Base-by-base conservation (phyloP, 1,284 basidiomycete genomes). In the Trametes polyzona region DNA sequence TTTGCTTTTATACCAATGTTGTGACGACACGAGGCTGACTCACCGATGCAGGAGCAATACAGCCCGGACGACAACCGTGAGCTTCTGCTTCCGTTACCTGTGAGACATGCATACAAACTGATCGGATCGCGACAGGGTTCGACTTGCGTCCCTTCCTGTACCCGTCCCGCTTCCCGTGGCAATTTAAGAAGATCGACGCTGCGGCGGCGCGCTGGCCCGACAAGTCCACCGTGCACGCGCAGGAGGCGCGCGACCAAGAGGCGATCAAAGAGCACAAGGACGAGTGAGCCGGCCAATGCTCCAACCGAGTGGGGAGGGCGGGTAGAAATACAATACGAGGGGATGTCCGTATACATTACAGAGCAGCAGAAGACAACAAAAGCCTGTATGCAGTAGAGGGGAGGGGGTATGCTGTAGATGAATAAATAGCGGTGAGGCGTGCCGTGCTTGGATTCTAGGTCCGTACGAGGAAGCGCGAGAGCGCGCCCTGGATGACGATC, bases 71-170 rank as follows among this genome's bases (percentile, higher is more conserved):
- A 98, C 73, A 98, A 99, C 71, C 82, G 96, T 94, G 69, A 69
- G 88, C 72, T 41, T n/a, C 36, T 19, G 16, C 17, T 6, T 30
- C 1, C 8, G 16, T 21, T 16, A 4, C 9, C 2, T n/a, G n/a
- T 19, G 8, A n/a, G 17, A 2, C 2, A 8, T 11, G 7, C 19
- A 21, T 36, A 14, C 41, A 52, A 26, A 56, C 50, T 8, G 11
- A 16, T 16, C 9, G 2, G n/a, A n/a, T n/a, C 11, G 2, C 3
- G 21, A 23, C 67, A 95, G 93, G 94, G 63, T 99, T 96, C 69
- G 96, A 99, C 72, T 73, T 98, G 36, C 86, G 96, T 24, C 97
- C 96, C 0, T 99, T 99, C 84, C 77, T 99, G 49, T 99, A 98
- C 73, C 93, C 95, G 6, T 87, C 90, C 24, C 83, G 92, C 50